Evolutionary conservation across 176 grass and related monocot genomes (phyloP), one percentile per base, ranked within the genome.

Genomic region (Zoysia japonica): DNA sequence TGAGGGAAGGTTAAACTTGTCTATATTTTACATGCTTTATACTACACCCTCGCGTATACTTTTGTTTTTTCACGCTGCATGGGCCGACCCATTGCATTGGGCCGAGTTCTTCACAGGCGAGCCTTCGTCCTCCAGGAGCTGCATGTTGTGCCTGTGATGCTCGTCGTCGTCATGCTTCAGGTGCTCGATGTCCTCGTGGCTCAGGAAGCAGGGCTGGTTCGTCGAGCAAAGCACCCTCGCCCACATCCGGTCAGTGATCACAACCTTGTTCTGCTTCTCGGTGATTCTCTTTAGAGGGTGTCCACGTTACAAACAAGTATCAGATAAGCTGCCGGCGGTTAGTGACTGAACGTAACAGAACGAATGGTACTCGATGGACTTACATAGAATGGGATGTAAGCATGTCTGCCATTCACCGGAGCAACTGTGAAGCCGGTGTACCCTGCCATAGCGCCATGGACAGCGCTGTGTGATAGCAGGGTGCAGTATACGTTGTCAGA

Each of bases 311-410:
- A 82, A 67, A 11, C n/a, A 28, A 28, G 28, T 19, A 13, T 77
- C 56, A 65, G 76, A 61, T 61, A 61, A 60, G 56, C 59, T 61
- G 19, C 57, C 69, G 70, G 65, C 67, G 35, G 43, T 9, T 36
- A 15, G 46, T 76, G 39, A 20, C 7, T 8, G 47, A 13, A 55
- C 1, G 5, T 61, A 28, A 14, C 6, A 20, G 45, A 80, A 76
- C 15, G 28, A 2, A 36, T 47, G 60, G 11, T 7, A 0, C 7
- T 71, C 36, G 15, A 82, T 65, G 43, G 11, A 82, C 92, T 94
- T 78, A 98, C 95, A 75, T 94, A 89, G 74, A 98, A 93, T 0
- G 95, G 95, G 83, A 98, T 98, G 73, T 98, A 98, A n/a, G 95
- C 83, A 1, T 94, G 95, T 52, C 92, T 89, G 40, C 95, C 92